phyloP scores from a whole-genome alignment of 1,284 basidiomycete species.

The Hymenochaete sp. region DNA sequence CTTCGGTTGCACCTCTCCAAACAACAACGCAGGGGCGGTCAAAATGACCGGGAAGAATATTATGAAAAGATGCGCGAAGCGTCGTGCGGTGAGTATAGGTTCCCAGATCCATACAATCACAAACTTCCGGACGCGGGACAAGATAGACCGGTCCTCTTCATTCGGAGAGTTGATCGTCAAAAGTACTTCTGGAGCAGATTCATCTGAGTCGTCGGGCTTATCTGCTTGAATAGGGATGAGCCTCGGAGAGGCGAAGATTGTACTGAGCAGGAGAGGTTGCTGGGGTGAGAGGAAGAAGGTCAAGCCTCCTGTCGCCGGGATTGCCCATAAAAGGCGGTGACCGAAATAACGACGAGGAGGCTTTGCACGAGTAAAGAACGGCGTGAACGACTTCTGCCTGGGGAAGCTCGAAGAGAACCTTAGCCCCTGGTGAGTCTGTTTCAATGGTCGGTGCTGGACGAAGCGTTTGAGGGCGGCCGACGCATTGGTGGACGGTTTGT shows the following conservation, averaged over 20 bases:
- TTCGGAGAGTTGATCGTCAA: constrained; percentile 50
- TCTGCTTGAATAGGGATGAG: constrained; percentile 48
- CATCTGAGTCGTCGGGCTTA: background rate
- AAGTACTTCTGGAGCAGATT: constrained; percentile 19
- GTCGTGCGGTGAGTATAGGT: constrained; percentile 73
- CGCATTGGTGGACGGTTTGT: constrained; percentile 2
- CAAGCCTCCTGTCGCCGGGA: constrained; percentile 49
- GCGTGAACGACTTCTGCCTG: constrained; percentile 19
- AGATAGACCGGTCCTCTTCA: constrained; percentile 44
- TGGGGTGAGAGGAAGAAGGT: constrained; percentile 39
- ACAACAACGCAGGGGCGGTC: constrained; percentile 75
- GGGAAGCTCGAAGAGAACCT: constrained; percentile 10
- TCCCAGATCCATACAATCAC: constrained; percentile 65
- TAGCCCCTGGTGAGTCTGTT: background rate
- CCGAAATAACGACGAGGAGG: constrained; percentile 24
- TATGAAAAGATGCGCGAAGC: constrained; percentile 78
- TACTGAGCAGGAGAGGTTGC: constrained; percentile 33
- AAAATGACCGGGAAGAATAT: constrained; percentile 88
- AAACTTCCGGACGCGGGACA: constrained; percentile 35
- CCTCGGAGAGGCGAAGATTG: constrained; percentile 48
- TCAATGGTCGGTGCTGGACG: background rate
- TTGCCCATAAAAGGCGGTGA: constrained; percentile 39
- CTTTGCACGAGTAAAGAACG: constrained; percentile 24
- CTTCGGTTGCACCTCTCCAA: constrained; percentile 53
- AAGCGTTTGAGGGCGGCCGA: constrained; percentile 3